Percentiles rank a stretch among this genome's conserved stretches.
phyloP scores from a whole-genome alignment of 2,329 filamentous ascomycete genomes.

The Grosmannia clavigera region DNA sequence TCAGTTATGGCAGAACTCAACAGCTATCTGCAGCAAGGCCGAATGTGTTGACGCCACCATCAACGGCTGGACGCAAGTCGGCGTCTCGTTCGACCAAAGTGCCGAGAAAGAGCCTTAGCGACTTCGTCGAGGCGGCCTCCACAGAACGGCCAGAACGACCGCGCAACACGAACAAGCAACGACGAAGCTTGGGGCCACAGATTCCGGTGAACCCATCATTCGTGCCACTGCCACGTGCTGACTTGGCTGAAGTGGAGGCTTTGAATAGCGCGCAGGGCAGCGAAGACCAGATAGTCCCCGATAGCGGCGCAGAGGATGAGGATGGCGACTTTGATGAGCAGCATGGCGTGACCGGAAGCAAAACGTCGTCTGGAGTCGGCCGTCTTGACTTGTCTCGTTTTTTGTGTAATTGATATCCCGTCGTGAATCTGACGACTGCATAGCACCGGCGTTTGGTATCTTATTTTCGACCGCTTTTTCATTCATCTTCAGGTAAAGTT shows the following conservation, averaged over 20 bases:
- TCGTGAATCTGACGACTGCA: not conserved
- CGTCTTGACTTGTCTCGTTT: conserved; percentile 38
- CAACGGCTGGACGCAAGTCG: not conserved
- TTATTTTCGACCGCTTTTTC: not conserved
- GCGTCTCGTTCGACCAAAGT: not conserved
- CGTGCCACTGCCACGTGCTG: conserved; percentile 41
- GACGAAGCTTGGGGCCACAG: conserved; percentile 4
- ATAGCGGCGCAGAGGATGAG: conserved; percentile 37
- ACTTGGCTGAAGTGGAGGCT: conserved; percentile 39
- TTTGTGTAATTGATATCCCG: conserved; percentile 21
- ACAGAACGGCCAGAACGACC: not conserved
- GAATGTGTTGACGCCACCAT: conserved; percentile 2
- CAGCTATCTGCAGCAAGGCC: not conserved
- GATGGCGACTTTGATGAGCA: not conserved
- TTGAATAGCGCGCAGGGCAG: conserved; percentile 37
- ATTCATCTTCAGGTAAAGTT: not conserved
- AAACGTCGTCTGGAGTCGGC: conserved; percentile 4
- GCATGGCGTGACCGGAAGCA: conserved; percentile 3
- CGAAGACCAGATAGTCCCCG: conserved; percentile 43
- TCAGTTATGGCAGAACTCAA: not conserved
- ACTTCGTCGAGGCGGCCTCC: conserved; percentile 5
- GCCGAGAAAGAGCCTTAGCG: conserved; percentile 5
- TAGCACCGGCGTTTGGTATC: not conserved
- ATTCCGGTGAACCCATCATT: conserved; percentile 38
- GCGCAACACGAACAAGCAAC: conserved; percentile 10